Base-by-base conservation (phyloP, 495 filamentous ascomycete species). In the Cladorrhinum samala region DNA sequence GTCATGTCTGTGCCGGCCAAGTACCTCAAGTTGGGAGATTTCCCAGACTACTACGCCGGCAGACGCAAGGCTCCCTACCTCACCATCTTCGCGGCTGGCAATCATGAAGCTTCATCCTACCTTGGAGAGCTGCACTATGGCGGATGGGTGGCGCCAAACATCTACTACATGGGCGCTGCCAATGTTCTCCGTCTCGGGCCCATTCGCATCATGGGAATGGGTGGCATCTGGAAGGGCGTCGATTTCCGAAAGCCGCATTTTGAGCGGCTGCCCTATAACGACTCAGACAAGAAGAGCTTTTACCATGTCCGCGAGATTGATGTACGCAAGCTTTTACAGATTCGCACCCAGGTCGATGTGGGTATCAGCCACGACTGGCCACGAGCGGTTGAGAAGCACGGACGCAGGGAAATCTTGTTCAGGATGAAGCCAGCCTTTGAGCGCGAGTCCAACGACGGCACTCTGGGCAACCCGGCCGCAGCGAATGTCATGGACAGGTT, bases 331-430 rank as follows among this genome's bases (percentile, higher is more conserved):
- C 72, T 98, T 13, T 76, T 96, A n/a, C 84, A 92, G 57, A 55
- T 95, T 16, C 76, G 82, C 9, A 87, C 84, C 11, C 91, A 90
- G 55, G 80, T 96, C 8, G 93, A 98, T 56, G 69, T 97, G 16
- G 90, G 91, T 19, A 67, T 98, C 16, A 95, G 90, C 48, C 93
- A 98, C 64, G 93, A 98, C 69, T 98, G 93, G 93, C 94, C 94
- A 0, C 76, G 79, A 18, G 83, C 78, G 0, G 78, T 97, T 39
- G 93, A 94, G 68, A 80, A 79, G 50, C 73, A 78, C 48, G 93
- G 93, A 0, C 75, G 95, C 63, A 65, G 72, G 24, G 56, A 71
- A 2, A 57, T 64, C 1, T 71, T 98, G 0, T 94, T 86, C 57
- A 70, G 68, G 13, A 75, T 67, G 60, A 98, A 98, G 72, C 73